phyloP scores from a whole-genome alignment of 768 basidiomycete species.

The Cystofilobasidium bisporidii region DNA sequence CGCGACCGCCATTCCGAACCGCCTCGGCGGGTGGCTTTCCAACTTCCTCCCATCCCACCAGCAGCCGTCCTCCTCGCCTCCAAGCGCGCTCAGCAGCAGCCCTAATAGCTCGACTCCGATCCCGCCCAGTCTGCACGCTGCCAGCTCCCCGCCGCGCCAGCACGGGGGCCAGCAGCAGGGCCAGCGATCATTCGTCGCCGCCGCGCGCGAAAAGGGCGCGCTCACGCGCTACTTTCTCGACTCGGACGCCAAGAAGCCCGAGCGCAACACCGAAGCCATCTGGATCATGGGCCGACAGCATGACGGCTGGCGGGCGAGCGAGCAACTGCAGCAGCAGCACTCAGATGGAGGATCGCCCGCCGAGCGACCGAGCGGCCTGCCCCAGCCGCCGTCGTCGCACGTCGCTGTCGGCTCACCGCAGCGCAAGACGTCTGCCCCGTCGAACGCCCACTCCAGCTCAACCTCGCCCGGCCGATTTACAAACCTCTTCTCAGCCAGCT shows the following conservation, averaged over 20 bases:
- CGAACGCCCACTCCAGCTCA: constrained; percentile 25
- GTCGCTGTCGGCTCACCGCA: constrained; percentile 29
- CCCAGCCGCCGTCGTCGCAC: constrained; percentile 25
- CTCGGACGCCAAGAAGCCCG: constrained; percentile 65
- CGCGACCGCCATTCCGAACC: constrained; percentile 20
- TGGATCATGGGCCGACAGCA: constrained; percentile 79
- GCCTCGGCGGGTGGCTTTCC: constrained; percentile 24
- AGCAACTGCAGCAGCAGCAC: constrained; percentile 8
- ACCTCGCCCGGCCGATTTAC: constrained; percentile 33
- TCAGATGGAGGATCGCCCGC: background rate
- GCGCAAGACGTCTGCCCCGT: constrained; percentile 22
- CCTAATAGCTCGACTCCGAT: background rate
- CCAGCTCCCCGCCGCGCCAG: background rate
- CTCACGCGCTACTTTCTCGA: constrained; percentile 74
- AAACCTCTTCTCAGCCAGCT: constrained; percentile 34
- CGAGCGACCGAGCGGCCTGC: constrained; percentile 14
- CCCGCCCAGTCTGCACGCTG: constrained; percentile 1
- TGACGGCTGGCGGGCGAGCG: constrained; percentile 34
- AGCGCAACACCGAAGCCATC: constrained; percentile 70
- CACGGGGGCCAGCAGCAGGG: background rate
- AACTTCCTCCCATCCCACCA: constrained; percentile 13
- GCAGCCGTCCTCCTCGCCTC: background rate
- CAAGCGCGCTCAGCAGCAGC: background rate
- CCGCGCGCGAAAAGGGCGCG: constrained; percentile 53
- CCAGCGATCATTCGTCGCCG: constrained; percentile 22